A percentile compares a stretch with the other conserved stretches of the same genome.
These are phyloP conservation scores for Phaffia rhodozyma DNA, from an alignment of 1,284 basidiomycete species.

Conservation along the genomic window DNA sequence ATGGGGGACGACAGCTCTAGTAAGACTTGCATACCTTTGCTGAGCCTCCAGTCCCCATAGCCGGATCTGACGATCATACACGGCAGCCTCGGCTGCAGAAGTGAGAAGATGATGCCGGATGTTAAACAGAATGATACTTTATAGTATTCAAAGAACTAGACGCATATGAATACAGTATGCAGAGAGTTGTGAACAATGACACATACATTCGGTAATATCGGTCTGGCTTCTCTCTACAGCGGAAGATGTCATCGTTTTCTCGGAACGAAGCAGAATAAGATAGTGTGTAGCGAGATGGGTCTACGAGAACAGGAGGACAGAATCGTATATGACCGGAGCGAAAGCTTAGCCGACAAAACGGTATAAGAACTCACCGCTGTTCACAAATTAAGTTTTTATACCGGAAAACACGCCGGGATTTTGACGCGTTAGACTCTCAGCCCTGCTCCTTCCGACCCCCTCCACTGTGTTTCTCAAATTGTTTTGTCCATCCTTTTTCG, in stretches of 20 bases:
- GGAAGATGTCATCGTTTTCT: neutral
- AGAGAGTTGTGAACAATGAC: too few species aligned
- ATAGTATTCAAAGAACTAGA: neutral
- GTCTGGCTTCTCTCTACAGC: too few species aligned
- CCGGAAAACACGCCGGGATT: too few species aligned
- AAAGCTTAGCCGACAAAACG: neutral
- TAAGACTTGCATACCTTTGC: constrained; percentile 51
- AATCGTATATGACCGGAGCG: too few species aligned
- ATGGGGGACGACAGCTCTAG: constrained; percentile 15
- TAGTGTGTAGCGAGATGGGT: too few species aligned
- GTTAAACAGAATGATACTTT: too few species aligned
- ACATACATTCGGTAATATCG: too few species aligned
- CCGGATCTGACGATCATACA: constrained; percentile 95
- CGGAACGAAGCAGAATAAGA: neutral
- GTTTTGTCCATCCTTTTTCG: neutral
- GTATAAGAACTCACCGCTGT: too few species aligned
- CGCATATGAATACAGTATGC: too few species aligned
- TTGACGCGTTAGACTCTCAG: too few species aligned
- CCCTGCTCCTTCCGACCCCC: too few species aligned
- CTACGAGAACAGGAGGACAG: neutral
- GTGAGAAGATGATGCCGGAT: neutral
- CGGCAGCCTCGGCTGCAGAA: constrained; percentile 56
- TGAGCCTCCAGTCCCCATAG: constrained; percentile 97
- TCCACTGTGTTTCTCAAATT: neutral
- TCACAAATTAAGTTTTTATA: too few species aligned